These are phyloP conservation scores for Podila epicladia DNA, from an alignment of 192 early-diverging fungal genomes.

Conservation along the genomic window DNA sequence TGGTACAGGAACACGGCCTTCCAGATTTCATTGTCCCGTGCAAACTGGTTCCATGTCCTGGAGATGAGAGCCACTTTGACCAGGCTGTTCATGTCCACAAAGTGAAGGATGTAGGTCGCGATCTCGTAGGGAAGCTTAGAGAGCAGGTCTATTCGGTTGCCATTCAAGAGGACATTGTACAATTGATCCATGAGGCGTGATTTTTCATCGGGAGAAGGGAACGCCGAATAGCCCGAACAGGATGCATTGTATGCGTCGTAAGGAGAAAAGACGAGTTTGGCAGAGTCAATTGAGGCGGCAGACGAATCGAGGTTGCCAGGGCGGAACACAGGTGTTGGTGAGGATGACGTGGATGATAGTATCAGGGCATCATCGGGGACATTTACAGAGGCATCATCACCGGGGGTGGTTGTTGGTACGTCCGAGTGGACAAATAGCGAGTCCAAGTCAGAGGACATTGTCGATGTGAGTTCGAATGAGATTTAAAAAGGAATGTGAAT, in stretches of 20 bases:
- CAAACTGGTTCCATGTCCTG: slow-evolving; percentile 69
- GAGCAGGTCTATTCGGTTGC: slow-evolving; percentile 62
- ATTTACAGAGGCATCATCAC: too few relatives aligned
- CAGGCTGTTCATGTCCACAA: slow-evolving; percentile 65
- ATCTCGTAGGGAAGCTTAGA: slow-evolving; percentile 79
- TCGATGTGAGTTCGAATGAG: too few relatives aligned
- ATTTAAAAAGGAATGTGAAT: too few relatives aligned
- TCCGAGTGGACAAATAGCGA: too few relatives aligned
- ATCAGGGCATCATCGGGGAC: too few relatives aligned
- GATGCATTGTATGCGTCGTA: neutral
- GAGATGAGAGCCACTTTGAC: slow-evolving; percentile 67
- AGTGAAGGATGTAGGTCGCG: slow-evolving; percentile 68
- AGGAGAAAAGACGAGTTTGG: slow-evolving; percentile 1
- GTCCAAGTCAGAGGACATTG: too few relatives aligned
- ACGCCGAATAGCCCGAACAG: neutral
- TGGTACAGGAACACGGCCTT: slow-evolving; percentile 63
- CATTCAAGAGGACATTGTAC: slow-evolving; percentile 15
- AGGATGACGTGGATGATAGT: too few relatives aligned
- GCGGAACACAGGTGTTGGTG: too few relatives aligned
- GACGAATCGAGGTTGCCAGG: neutral
- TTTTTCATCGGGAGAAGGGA: neutral
- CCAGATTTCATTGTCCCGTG: slow-evolving; percentile 81
- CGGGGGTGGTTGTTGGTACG: too few relatives aligned
- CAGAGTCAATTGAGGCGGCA: slow-evolving; percentile 2
- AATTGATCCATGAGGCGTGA: slow-evolving; percentile 15